Evolutionary conservation across 2,329 filamentous ascomycete genomes (phyloP).

Genomic region (Penicillium palitans): DNA sequence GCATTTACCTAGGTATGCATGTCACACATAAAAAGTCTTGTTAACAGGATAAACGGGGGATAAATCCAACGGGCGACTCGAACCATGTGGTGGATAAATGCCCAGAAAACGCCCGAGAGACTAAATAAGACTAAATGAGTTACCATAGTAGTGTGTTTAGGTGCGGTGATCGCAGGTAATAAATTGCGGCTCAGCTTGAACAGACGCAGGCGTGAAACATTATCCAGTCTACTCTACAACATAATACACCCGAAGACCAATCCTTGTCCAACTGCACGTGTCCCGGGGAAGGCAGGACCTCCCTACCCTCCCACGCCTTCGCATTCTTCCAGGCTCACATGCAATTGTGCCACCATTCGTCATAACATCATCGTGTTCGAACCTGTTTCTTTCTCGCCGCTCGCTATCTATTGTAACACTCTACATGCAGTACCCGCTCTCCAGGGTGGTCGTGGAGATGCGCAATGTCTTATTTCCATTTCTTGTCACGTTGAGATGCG

Average conservation of each 20-base stretch:
- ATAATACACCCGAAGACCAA: neutral
- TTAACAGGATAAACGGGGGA: neutral
- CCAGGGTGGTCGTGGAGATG: constrained; percentile 50
- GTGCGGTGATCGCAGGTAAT: neutral
- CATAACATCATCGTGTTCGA: constrained; percentile 53
- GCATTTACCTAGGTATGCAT: neutral
- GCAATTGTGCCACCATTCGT: constrained; percentile 49
- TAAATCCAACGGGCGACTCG: neutral
- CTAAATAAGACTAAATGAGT: neutral
- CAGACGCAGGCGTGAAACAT: neutral
- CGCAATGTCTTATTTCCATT: constrained; percentile 34
- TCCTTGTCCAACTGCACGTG: constrained; percentile 25
- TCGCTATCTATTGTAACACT: constrained; percentile 55
- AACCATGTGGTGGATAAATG: neutral
- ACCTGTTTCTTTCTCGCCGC: constrained; percentile 54
- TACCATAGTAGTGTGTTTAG: neutral
- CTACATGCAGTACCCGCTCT: constrained; percentile 54
- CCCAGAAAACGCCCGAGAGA: neutral
- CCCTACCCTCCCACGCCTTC: constrained; percentile 51
- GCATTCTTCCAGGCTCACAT: constrained; percentile 46
- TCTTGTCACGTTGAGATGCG: constrained; percentile 37
- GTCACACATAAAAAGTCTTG: neutral
- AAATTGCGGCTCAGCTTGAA: neutral
- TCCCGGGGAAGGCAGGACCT: constrained; percentile 54
- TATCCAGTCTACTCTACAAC: neutral